Evolutionary conservation across 2,329 filamentous ascomycete genomes (phyloP).

Genomic region (Aspergillus fructus): DNA sequence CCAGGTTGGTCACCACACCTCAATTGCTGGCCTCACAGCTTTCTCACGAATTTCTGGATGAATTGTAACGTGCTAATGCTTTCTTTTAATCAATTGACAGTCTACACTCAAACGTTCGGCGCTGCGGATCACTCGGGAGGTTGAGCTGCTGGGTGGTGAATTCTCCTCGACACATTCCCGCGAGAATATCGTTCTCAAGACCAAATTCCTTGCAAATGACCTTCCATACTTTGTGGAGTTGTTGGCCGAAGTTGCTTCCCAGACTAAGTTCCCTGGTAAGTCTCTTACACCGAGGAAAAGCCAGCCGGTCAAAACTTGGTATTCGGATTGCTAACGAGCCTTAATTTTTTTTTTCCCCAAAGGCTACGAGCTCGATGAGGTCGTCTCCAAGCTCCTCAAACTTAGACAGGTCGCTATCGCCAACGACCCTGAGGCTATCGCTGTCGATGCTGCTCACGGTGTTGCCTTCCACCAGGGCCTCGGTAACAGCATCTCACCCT

Average conservation of each 20-base stretch:
- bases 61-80: conserved; percentile 14
- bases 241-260: conserved; percentile 82
- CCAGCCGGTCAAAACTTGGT: not conserved
- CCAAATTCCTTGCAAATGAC: conserved; percentile 93
- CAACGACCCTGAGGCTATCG: conserved; percentile 63
- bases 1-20: conserved; percentile 64
- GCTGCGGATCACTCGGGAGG: conserved; percentile 89
- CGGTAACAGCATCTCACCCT: conserved; percentile 73
- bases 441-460: conserved; percentile 80
- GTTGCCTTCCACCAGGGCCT: conserved; percentile 93
- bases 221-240: conserved; percentile 97
- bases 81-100: conserved; percentile 54
- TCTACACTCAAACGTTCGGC: conserved; percentile 80
- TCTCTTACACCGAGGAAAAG: conserved; percentile 11
- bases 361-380: conserved; percentile 91
- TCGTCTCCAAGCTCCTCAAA: conserved; percentile 75
- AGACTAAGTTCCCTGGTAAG: conserved; percentile 78
- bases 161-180: conserved; percentile 85
- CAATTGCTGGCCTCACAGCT: conserved; percentile 20
- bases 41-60: not conserved
- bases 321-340: conserved; percentile 6
- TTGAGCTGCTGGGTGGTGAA: conserved; percentile 91
- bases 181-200: conserved; percentile 87
- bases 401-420: conserved; percentile 73
- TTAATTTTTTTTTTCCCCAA: not conserved